Percentiles rank a stretch among this genome's conserved stretches.
These are phyloP conservation scores for Mycosphaerella arachidis DNA, from an alignment of 2,329 filamentous ascomycete genomes.

Conservation along the genomic window DNA sequence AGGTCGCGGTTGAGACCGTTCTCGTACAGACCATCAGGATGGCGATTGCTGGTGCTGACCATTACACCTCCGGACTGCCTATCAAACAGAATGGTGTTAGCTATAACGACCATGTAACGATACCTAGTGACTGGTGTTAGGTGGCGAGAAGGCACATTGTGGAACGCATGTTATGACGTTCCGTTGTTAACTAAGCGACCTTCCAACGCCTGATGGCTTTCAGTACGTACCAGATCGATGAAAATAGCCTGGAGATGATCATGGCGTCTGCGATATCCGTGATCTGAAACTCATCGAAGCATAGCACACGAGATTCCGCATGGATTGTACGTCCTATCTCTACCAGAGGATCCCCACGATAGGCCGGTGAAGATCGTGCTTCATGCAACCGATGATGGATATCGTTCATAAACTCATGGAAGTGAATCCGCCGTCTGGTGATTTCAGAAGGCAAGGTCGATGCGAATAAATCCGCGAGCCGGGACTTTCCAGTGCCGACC, in stretches of 20 bases:
- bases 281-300: slow-evolving; percentile 78
- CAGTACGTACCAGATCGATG: slow-evolving; percentile 56
- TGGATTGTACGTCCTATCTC: slow-evolving; percentile 68
- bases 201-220: no score
- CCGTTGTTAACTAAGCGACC: no score
- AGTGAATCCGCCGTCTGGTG: slow-evolving; percentile 60
- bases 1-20: slow-evolving; percentile 28
- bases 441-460: slow-evolving; percentile 57
- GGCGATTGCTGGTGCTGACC: slow-evolving; percentile 71
- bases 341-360: slow-evolving; percentile 53
- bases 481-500: slow-evolving; percentile 73
- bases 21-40: slow-evolving; percentile 59
- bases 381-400: slow-evolving; percentile 52
- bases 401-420: slow-evolving; percentile 77
- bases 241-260: slow-evolving; percentile 69
- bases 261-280: slow-evolving; percentile 72
- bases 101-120: no score
- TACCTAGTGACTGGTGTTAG: no score
- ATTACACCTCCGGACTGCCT: slow-evolving; percentile 67
- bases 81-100: no score
- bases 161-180: no score
- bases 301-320: slow-evolving; percentile 66
- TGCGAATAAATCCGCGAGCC: slow-evolving; percentile 70
- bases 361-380: slow-evolving; percentile 43
- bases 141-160: no score